Evolutionary conservation across 306 rosid species (phyloP).

Genomic region (Acacia acuminata): DNA sequence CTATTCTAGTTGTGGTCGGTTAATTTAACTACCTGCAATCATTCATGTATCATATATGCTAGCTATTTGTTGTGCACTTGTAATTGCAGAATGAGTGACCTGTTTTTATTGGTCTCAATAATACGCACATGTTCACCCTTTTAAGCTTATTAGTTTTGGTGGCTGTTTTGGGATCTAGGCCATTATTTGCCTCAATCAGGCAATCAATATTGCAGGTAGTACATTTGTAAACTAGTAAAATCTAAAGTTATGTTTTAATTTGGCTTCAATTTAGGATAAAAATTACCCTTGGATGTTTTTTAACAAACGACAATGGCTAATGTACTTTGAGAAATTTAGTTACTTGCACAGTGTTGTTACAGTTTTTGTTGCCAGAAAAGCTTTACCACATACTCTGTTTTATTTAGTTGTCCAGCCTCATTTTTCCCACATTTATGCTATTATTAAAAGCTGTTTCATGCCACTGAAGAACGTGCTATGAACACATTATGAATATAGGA

Average conservation of each 20-base stretch:
- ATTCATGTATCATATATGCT: neutral
- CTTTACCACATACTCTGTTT: neutral
- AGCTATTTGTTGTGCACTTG: neutral
- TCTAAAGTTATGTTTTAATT: neutral
- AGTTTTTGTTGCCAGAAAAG: neutral
- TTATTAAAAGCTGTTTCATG: neutral
- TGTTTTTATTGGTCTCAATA: neutral
- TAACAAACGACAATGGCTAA: neutral
- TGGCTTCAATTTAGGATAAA: neutral
- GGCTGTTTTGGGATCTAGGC: neutral
- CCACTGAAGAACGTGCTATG: neutral
- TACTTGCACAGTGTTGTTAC: neutral
- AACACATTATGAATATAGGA: neutral
- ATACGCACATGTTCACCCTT: neutral
- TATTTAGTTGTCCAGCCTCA: neutral
- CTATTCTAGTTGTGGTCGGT: conserved; percentile 11
- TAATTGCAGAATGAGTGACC: neutral
- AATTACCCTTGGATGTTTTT: neutral
- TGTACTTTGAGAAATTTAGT: neutral
- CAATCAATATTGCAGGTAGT: neutral
- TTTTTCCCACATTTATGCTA: neutral
- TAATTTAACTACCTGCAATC: neutral
- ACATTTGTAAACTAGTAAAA: neutral
- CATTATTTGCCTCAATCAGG: neutral
- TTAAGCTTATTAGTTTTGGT: neutral